Base-by-base conservation (phyloP, 2,329 filamentous ascomycete genomes). In the Domatiomyces globalis region DNA sequence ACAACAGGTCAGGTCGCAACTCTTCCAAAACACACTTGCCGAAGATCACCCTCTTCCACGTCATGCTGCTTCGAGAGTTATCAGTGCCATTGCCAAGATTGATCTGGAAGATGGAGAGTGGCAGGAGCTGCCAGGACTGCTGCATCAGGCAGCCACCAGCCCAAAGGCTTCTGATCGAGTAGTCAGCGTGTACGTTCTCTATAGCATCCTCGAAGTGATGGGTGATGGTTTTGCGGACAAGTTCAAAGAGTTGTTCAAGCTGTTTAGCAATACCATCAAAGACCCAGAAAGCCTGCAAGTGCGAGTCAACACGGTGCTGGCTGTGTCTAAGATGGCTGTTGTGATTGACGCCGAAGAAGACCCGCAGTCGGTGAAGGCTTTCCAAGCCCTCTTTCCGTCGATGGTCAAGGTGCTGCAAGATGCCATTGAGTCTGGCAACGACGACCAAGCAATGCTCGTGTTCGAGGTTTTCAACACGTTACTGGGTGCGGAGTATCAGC, bases 391-490 rank as follows among this genome's bases (percentile, higher is more conserved):
- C 51, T 77, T 96, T 54, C 90, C 92, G 9, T 72, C 80, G 62
- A 92, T 96, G 84, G 90, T 96, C 54, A 79, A 81, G 57, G 87
- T 95, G 9, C 77, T 96, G 59, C 92, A 95, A 76, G 78, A 83
- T 56, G 80, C 85, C 22, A 85, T 96, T 53, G 79, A 87, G 61
- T 77, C 78, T 52, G 78, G 79, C 52, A 85, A 95, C 61, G 89
- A 95, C 61, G 89, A 95, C 65, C 84, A 85, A 66, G 83, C 85
- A 61, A 87, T 90, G 74, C 83, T 90, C 65, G 81, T 87, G 22
- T 98, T 96, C 62, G 92, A 96, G 66, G 88, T 95, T 59, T 95
- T 96, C 78, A 92, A 96, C 73, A 92, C 87, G 48, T 83, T 95
- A 62, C 79, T 98, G 50, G 85, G 85, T 57, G 95, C 87, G 67